Conservation (phyloP, 495 filamentous ascomycete species). For the Xylaria acuta region DNA sequence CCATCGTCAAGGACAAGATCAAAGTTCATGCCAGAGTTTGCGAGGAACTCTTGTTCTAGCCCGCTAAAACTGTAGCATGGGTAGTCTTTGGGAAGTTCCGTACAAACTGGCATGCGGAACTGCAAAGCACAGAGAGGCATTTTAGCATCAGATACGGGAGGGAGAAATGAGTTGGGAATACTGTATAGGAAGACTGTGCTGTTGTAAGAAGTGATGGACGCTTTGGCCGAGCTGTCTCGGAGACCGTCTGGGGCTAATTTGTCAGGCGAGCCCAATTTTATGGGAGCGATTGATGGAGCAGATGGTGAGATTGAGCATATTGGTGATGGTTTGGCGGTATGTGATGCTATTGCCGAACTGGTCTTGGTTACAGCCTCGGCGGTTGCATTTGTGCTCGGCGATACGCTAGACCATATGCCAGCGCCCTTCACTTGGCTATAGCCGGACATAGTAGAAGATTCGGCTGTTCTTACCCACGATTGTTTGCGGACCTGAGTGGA, state of each 20-base stretch:
- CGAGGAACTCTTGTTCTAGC: slow-evolving; percentile 36
- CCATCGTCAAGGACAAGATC: slow-evolving; percentile 33
- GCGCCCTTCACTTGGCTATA: slow-evolving; percentile 12
- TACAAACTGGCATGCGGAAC: slow-evolving; percentile 40
- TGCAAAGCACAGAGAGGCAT: slow-evolving; percentile 36
- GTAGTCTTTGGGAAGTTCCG: slow-evolving; percentile 35
- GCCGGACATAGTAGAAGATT: slow-evolving; percentile 2
- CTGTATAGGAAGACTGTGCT: slow-evolving; percentile 34
- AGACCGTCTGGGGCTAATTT: slow-evolving; percentile 16
- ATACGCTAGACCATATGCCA: slow-evolving; percentile 15
- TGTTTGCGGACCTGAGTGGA: slow-evolving; percentile 9
- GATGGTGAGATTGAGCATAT: slow-evolving; percentile 33
- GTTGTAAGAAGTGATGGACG: slow-evolving; percentile 25
- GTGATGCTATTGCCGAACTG: slow-evolving; percentile 3
- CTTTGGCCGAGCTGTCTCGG: slow-evolving; percentile 25
- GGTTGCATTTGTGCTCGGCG: not conserved
- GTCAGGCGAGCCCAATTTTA: slow-evolving; percentile 24
- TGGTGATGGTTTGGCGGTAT: slow-evolving; percentile 16
- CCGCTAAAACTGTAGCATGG: slow-evolving; percentile 40
- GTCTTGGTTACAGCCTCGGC: not conserved
- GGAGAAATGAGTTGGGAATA: slow-evolving; percentile 32
- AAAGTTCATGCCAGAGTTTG: slow-evolving; percentile 39
- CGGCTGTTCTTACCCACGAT: not conserved
- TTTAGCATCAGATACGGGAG: not conserved
- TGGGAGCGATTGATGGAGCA: slow-evolving; percentile 37